Conservation (phyloP, 192 early-diverging fungal genomes). For the Chytriomyces sp. region DNA sequence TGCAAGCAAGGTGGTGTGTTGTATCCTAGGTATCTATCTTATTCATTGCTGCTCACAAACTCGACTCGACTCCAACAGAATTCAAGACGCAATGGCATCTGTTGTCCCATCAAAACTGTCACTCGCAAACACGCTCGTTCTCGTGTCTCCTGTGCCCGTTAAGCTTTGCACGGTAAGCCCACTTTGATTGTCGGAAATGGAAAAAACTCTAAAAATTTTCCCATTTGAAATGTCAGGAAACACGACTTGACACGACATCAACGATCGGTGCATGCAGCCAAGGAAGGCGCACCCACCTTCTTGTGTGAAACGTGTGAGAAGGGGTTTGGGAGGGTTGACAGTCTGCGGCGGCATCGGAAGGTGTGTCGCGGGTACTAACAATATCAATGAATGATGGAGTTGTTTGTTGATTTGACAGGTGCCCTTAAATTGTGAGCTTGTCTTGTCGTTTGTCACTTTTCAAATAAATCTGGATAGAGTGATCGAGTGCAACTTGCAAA, state of each 20-base stretch:
- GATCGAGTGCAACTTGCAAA: too few relatives aligned
- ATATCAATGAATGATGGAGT: too few relatives aligned
- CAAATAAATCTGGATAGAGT: too few relatives aligned
- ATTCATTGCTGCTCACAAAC: too few relatives aligned
- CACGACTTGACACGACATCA: slow-evolving; percentile 3
- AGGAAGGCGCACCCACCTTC: slow-evolving; percentile 2
- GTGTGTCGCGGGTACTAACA: too few relatives aligned
- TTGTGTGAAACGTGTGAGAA: neutral
- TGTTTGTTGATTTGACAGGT: neutral
- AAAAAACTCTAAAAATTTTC: too few relatives aligned
- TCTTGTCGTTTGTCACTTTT: neutral
- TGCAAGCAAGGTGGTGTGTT: neutral
- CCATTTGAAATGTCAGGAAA: neutral
- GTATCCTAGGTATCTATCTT: too few relatives aligned
- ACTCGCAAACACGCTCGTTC: neutral
- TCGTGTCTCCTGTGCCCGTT: neutral
- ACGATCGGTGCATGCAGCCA: neutral
- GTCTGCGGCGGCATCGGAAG: slow-evolving; percentile 6
- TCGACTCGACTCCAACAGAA: too few relatives aligned
- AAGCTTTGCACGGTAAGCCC: neutral
- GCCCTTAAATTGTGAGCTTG: too few relatives aligned
- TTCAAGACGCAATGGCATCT: slow-evolving; percentile 18
- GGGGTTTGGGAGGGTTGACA: slow-evolving; percentile 14
- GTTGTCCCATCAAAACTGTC: slow-evolving; percentile 1
- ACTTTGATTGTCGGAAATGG: too few relatives aligned